These are phyloP conservation scores for Cryoendolithus antarcticus DNA, from an alignment of 2,329 filamentous ascomycete species.

Conservation along the genomic window DNA sequence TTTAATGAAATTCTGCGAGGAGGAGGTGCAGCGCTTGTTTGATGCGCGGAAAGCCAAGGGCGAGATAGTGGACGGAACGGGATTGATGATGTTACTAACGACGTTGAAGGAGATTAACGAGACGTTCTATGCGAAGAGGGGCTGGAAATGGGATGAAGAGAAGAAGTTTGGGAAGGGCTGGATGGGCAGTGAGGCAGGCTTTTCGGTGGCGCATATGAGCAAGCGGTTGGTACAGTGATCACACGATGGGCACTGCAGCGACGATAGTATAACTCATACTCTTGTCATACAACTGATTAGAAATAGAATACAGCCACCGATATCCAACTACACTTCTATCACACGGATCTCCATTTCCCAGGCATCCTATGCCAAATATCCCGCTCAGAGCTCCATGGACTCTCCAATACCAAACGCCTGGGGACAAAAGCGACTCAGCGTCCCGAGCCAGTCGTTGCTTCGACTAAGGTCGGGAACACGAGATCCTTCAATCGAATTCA, in stretches of 20 bases:
- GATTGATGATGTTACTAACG: slow-evolving; percentile 8
- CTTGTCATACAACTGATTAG: too few relatives aligned
- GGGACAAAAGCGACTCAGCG: too few relatives aligned
- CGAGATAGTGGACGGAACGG: background rate
- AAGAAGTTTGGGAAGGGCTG: slow-evolving; percentile 4
- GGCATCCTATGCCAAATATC: too few relatives aligned
- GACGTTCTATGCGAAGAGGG: slow-evolving; percentile 6
- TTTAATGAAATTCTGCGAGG: slow-evolving; percentile 9
- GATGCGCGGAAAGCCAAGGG: background rate
- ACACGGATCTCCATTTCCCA: too few relatives aligned
- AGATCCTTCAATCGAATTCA: slow-evolving; percentile 2
- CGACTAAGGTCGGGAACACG: background rate
- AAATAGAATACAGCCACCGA: too few relatives aligned
- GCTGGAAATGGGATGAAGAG: slow-evolving; percentile 8
- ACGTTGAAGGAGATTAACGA: slow-evolving; percentile 9
- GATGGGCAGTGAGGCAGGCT: slow-evolving; percentile 8
- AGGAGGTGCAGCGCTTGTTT: slow-evolving; percentile 3
- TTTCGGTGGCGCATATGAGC: slow-evolving; percentile 9
- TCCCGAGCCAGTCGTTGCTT: too few relatives aligned
- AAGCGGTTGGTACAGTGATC: too few relatives aligned
- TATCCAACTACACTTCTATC: too few relatives aligned
- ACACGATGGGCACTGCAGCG: too few relatives aligned
- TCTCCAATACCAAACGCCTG: too few relatives aligned
- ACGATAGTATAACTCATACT: too few relatives aligned
- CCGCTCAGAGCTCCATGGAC: too few relatives aligned